Conservation (phyloP, 2,329 filamentous ascomycete genomes). For the Colletotrichum magnum region DNA sequence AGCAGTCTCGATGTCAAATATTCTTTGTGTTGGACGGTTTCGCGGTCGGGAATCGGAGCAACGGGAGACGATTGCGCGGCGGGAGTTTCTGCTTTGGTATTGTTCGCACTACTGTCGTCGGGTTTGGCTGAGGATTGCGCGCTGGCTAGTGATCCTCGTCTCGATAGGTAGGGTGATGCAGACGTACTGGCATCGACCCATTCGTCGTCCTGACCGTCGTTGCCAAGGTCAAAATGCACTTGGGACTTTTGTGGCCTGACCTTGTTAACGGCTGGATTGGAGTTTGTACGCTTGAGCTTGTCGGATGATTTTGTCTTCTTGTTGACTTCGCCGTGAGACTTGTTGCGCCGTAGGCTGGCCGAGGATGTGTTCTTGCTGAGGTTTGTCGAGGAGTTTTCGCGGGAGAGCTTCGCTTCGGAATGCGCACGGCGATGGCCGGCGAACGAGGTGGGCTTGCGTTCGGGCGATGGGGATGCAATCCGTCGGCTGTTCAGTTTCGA, state of each 20-base stretch:
- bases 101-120: constrained; percentile 47
- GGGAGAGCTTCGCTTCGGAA: constrained; percentile 61
- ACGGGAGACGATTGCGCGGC: constrained; percentile 36
- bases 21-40: constrained; percentile 69
- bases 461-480: constrained; percentile 59
- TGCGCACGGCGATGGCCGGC: constrained; percentile 45
- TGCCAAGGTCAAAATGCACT: constrained; percentile 76
- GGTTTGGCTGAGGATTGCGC: constrained; percentile 62
- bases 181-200: constrained; percentile 78
- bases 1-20: constrained; percentile 78
- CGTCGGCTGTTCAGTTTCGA: constrained; percentile 58
- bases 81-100: constrained; percentile 44
- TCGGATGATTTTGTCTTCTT: constrained; percentile 66
- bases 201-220: constrained; percentile 68
- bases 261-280: constrained; percentile 64
- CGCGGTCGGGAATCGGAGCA: constrained; percentile 53
- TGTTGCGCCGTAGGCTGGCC: constrained; percentile 71
- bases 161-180: constrained; percentile 71
- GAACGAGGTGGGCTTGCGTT: constrained; percentile 48
- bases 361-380: constrained; percentile 70
- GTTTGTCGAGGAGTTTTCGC: constrained; percentile 59
- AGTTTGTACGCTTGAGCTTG: constrained; percentile 67
- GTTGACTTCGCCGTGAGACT: constrained; percentile 69
- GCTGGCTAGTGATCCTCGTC: constrained; percentile 54
- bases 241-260: constrained; percentile 61